These are phyloP conservation scores for Capsicum pubescens DNA, from an alignment of 257 asterid genomes.

Conservation along the genomic window DNA sequence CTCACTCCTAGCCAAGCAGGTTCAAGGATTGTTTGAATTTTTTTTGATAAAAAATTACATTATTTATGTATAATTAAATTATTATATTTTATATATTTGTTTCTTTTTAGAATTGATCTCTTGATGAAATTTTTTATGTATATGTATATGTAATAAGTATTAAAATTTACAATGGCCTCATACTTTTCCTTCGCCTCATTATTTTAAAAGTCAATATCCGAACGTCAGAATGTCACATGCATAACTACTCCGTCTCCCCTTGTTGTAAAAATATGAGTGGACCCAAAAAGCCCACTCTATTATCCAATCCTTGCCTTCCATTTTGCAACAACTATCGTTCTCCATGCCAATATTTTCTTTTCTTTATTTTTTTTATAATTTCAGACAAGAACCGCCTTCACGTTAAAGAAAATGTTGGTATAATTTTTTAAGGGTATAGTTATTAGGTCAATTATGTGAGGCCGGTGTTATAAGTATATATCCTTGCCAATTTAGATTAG, in stretches of 20 bases:
- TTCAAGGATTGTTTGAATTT: too few species aligned
- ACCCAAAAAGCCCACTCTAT: neutral
- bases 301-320: neutral
- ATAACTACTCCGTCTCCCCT: neutral
- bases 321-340: conserved; percentile 7
- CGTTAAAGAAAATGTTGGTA: neutral
- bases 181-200: neutral
- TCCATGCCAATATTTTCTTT: neutral
- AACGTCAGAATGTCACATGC: conserved; percentile 24
- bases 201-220: conserved; percentile 19
- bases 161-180: neutral
- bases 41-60: too few species aligned
- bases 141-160: too few species aligned
- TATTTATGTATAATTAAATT: too few species aligned
- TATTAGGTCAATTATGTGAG: neutral
- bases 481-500: neutral
- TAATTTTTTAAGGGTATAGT: neutral
- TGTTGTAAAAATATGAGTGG: neutral
- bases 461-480: neutral
- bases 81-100: too few species aligned
- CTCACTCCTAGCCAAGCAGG: neutral
- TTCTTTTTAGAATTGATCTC: too few species aligned
- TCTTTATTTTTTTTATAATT: too few species aligned
- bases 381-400: neutral
- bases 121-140: too few species aligned